These are phyloP conservation scores for Backusella psychrophila DNA, from an alignment of 192 early-diverging fungal species.

Conservation along the genomic window DNA sequence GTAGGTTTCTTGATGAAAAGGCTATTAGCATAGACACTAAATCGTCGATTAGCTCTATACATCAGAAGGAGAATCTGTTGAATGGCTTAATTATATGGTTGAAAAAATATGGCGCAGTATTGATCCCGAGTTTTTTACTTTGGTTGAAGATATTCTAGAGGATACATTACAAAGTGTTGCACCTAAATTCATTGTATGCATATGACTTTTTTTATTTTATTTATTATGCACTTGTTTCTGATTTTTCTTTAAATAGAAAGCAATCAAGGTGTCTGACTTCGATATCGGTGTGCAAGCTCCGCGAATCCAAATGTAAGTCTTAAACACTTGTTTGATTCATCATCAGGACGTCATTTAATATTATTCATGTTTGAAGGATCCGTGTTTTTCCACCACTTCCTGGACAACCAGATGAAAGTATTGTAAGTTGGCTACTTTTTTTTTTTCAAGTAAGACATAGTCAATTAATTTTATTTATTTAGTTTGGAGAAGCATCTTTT, in stretches of 20 bases:
- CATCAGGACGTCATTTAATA: slow-evolving; percentile 2
- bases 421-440: neutral
- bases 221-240: neutral
- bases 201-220: neutral
- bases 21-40: too few relatives aligned
- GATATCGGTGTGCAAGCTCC: slow-evolving; percentile 33
- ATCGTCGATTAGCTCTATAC: slow-evolving; percentile 6
- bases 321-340: neutral
- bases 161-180: slow-evolving; percentile 20
- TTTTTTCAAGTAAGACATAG: neutral
- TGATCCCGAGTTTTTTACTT: slow-evolving; percentile 24
- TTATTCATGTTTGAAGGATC: slow-evolving; percentile 9
- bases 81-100: slow-evolving; percentile 33
- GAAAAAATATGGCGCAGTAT: slow-evolving; percentile 33
- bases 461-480: neutral
- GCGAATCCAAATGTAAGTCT: slow-evolving; percentile 22
- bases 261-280: slow-evolving; percentile 31
- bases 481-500: slow-evolving; percentile 30
- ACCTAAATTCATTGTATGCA: slow-evolving; percentile 22
- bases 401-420: slow-evolving; percentile 28
- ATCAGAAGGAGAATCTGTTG: slow-evolving; percentile 20
- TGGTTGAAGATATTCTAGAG: slow-evolving; percentile 30
- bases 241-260: slow-evolving; percentile 11
- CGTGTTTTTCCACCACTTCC: slow-evolving; percentile 25
- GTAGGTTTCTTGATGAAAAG: slow-evolving; percentile 2